Percentiles rank a stretch among this genome's conserved stretches.
Conservation (phyloP, 495 filamentous ascomycete genomes). For the Hypoxylon intermedium region DNA sequence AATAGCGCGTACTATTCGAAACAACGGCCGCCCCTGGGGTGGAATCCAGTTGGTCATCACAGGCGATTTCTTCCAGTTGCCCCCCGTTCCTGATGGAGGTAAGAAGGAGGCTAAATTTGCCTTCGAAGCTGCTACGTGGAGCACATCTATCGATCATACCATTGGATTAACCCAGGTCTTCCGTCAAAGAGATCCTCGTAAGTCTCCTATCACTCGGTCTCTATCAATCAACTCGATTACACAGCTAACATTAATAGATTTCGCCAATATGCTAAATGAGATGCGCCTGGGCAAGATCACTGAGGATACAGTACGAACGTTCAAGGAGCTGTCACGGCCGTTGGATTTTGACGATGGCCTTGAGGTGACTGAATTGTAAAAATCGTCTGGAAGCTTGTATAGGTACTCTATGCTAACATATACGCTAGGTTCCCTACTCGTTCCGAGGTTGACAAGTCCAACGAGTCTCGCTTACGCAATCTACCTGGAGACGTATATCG, state of each 20-base stretch:
- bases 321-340: slow-evolving; percentile 72
- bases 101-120: slow-evolving; percentile 80
- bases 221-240: neutral
- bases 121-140: slow-evolving; percentile 91
- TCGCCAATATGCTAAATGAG: slow-evolving; percentile 95
- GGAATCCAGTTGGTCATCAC: slow-evolving; percentile 96
- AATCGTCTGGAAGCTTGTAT: slow-evolving; percentile 1
- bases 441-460: slow-evolving; percentile 86
- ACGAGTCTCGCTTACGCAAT: slow-evolving; percentile 71
- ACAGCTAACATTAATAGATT: slow-evolving; percentile 58
- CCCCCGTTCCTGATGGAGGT: slow-evolving; percentile 78
- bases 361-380: slow-evolving; percentile 87
- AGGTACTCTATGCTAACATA: slow-evolving; percentile 36
- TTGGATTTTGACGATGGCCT: slow-evolving; percentile 77
- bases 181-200: slow-evolving; percentile 89
- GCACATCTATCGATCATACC: slow-evolving; percentile 89
- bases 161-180: slow-evolving; percentile 96
- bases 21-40: slow-evolving; percentile 91
- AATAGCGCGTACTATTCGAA: slow-evolving; percentile 79
- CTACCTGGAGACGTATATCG: slow-evolving; percentile 70
- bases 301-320: slow-evolving; percentile 70
- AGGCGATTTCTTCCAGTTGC: slow-evolving; percentile 96
- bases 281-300: slow-evolving; percentile 88
- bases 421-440: slow-evolving; percentile 81
- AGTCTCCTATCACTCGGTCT: slow-evolving; percentile 17